Percentiles rank a stretch among this genome's conserved stretches.
phyloP scores from a whole-genome alignment of 108 stramenopile species.

The Cyclotella baltica region DNA sequence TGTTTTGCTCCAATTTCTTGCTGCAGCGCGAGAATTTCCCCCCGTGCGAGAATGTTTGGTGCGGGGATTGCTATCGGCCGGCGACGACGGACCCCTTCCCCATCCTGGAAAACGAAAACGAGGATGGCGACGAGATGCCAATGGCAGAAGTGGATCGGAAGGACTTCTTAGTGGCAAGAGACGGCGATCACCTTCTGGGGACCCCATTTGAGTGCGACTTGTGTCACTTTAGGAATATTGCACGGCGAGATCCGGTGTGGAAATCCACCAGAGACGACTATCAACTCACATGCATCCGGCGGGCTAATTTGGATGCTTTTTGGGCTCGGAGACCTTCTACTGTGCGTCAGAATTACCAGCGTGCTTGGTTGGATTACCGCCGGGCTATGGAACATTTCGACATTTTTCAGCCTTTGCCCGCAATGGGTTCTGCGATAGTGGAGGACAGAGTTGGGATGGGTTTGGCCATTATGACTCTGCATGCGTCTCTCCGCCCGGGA shows the following conservation, averaged over 20 bases:
- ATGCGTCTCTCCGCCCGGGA: not conserved
- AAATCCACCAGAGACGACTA: not conserved
- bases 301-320: not conserved
- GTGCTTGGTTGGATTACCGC: not conserved
- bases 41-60: constrained; percentile 15
- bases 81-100: not conserved
- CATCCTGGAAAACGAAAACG: not conserved
- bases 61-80: not conserved
- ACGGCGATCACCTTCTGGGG: not conserved
- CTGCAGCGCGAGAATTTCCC: not conserved
- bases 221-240: no score
- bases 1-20: constrained; percentile 7
- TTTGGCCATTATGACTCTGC: not conserved
- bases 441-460: not conserved
- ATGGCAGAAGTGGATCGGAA: not conserved
- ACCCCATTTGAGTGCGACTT: no score
- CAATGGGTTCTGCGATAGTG: not conserved
- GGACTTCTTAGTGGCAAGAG: not conserved
- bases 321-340: not conserved
- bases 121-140: not conserved
- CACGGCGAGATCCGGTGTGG: not conserved
- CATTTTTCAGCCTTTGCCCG: not conserved
- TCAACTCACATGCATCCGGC: not conserved
- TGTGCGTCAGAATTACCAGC: not conserved
- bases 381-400: not conserved